Base-by-base conservation (phyloP, 768 basidiomycete species). In the Vararia minispora region DNA sequence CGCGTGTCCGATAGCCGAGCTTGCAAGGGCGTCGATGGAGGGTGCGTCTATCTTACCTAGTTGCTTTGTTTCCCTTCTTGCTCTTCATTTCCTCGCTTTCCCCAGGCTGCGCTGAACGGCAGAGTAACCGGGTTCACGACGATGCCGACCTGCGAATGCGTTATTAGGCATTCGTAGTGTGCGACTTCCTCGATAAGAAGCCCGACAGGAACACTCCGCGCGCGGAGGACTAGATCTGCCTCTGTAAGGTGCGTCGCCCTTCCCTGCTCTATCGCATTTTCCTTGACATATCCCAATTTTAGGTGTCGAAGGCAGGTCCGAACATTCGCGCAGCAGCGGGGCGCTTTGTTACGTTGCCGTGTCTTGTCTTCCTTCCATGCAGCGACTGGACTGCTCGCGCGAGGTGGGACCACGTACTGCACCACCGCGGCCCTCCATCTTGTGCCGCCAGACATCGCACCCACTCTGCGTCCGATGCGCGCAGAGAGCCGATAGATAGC, bases 321-420 rank as follows among this genome's bases (percentile, higher is more conserved):
- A 86, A 0, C 85, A 91, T 52, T 65, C 72, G 2, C 80, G 89
- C 0, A 72, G 67, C 30, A 72, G 79, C 29, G 94, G 98, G 60
- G 81, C 91, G 3, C 79, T 90, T 57, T n/a, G 91, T 89, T 85
- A 39, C 14, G 64, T 42, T 12, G 10, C 11, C 11, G 18, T 44
- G 10, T 1, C 36, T 26, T 14, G 7, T 14, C 20, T 17, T 25
- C 28, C 36, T 24, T 33, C 38, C n/a, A 17, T 10, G 30, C n/a
- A 31, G 20, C 13, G 27, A 18, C 33, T n/a, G 39, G 9, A 31
- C 16, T 20, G 26, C 37, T 18, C 16, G 14, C 26, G 18, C 16
- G 14, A 90, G 91, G 92, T n/a, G 94, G 94, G 6, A 85, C 90
- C 13, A 95, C 94, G 1, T 98, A 97, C 58, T 92, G 86, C 48